Percentiles rank a stretch among this genome's conserved stretches.
phyloP scores from a whole-genome alignment of 1,139 yeast genomes.

The Yarrowia galli region DNA sequence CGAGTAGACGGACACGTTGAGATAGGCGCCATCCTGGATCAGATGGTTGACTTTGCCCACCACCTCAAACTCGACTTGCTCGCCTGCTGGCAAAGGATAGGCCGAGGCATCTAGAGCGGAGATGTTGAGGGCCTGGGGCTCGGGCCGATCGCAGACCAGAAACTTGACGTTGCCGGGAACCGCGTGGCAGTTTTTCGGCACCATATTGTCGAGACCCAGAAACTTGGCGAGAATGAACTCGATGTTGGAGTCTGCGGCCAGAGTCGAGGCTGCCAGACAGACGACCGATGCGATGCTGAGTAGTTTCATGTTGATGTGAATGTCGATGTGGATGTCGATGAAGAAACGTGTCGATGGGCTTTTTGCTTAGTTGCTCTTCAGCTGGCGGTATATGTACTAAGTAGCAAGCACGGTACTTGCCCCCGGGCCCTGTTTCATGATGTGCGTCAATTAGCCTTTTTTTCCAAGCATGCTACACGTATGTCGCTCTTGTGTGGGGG shows the following conservation, averaged over 20 bases:
- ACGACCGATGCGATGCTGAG: neutral
- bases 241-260: conserved; percentile 27
- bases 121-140: conserved; percentile 21
- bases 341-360: too few relatives aligned
- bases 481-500: neutral
- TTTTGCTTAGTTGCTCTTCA: neutral
- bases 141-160: conserved; percentile 8
- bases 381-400: neutral
- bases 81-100: conserved; percentile 18
- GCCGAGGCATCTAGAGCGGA: conserved; percentile 11
- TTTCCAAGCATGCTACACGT: conserved; percentile 1
- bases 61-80: conserved; percentile 32
- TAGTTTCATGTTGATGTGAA: neutral
- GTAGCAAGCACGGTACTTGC: neutral
- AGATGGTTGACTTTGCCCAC: conserved; percentile 20
- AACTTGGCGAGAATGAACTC: conserved; percentile 24
- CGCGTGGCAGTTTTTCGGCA: conserved; percentile 29
- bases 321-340: neutral
- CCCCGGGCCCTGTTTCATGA: neutral
- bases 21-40: conserved; percentile 23
- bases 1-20: conserved; percentile 23
- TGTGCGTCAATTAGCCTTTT: conserved; percentile 13
- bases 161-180: conserved; percentile 30
- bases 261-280: neutral
- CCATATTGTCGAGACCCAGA: conserved; percentile 19